Base-by-base conservation (phyloP, 331 rosid genomes). In the Stylosanthes scabra region DNA sequence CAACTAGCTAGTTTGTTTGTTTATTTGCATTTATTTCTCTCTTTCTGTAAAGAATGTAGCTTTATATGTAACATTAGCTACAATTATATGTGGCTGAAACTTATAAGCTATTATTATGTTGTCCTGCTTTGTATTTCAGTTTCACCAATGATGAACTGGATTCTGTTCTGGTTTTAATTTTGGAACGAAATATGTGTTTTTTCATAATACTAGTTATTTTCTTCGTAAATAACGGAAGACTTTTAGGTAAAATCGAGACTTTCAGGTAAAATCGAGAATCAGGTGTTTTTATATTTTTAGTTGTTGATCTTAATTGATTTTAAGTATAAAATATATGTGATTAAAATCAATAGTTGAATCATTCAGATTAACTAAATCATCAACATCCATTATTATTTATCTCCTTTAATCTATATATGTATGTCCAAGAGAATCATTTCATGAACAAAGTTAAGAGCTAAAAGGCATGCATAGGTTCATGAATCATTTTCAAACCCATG, bases 51-150 rank as follows among this genome's bases (percentile, higher is more conserved):
- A 74, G 42, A 31, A 16, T 80, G 27, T 46, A 74, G 51, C 74
- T 67, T 40, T 28, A 42, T 79, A 74, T 75, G 39, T 54, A 29
- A 12, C 37, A 31, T 76, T 50, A 40, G 68, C 61, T 59, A 60
- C 76, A 59, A 28, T 62, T 55, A 4, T 55, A 4, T 77, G 66
- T 45, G 34, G 83, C 79, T 74, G 70, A 83, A 69, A 59, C 81
- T 80, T 31, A 11, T 25, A n/a, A 16, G 14, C 12, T 29, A 39
- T 56, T 31, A 31, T 31, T 31, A n/a, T n/a, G n/a, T 62, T 79
- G 11, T 62, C 60, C 66, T 27, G 15, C n/a, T 46, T 66, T 16
- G 34, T 16, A 44, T 9, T 71, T 55, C 56, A 46, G 29, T 9
- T 71, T 55, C 56, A 46, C 72, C 15, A 57, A 54, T 63, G 16